Percentiles rank a stretch among this genome's conserved stretches.
Conservation (phyloP, 2,329 filamentous ascomycete species). For the Pseudocercospora musae region DNA sequence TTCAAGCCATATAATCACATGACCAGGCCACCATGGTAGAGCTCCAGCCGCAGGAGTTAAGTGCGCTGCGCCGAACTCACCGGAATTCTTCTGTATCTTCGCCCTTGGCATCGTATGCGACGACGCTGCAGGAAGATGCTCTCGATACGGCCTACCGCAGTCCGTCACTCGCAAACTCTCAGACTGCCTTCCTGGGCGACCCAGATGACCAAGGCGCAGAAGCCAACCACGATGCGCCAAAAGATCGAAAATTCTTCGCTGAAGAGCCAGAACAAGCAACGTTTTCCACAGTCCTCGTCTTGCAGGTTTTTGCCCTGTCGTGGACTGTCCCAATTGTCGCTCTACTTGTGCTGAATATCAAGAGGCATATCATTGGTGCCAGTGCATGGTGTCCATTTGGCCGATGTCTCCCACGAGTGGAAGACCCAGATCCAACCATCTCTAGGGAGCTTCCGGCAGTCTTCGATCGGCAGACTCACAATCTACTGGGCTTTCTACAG, state of each 20-base stretch:
- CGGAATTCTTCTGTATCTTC: neutral
- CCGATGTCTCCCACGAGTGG: slow-evolving; percentile 16
- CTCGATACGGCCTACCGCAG: neutral
- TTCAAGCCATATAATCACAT: neutral
- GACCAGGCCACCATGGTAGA: neutral
- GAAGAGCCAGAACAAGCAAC: neutral
- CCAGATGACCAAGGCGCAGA: neutral
- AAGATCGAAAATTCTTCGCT: neutral
- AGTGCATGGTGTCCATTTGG: slow-evolving; percentile 30
- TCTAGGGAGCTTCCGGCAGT: neutral
- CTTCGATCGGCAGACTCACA: slow-evolving; percentile 28
- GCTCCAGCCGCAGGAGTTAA: neutral
- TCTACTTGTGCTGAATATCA: slow-evolving; percentile 31
- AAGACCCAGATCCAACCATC: slow-evolving; percentile 5
- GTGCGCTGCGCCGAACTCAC: neutral
- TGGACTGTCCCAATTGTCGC: slow-evolving; percentile 31
- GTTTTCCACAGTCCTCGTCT: slow-evolving; percentile 1
- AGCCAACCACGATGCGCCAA: neutral
- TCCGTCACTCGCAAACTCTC: neutral
- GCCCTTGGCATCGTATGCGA: neutral
- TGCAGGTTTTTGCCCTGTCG: slow-evolving; percentile 25
- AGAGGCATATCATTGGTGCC: slow-evolving; percentile 28
- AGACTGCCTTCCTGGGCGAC: neutral
- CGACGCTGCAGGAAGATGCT: neutral
- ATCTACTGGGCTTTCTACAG: slow-evolving; percentile 32